These are phyloP conservation scores for Tolypocladium inflatum DNA, from an alignment of 2,329 filamentous ascomycete species.

Conservation along the genomic window DNA sequence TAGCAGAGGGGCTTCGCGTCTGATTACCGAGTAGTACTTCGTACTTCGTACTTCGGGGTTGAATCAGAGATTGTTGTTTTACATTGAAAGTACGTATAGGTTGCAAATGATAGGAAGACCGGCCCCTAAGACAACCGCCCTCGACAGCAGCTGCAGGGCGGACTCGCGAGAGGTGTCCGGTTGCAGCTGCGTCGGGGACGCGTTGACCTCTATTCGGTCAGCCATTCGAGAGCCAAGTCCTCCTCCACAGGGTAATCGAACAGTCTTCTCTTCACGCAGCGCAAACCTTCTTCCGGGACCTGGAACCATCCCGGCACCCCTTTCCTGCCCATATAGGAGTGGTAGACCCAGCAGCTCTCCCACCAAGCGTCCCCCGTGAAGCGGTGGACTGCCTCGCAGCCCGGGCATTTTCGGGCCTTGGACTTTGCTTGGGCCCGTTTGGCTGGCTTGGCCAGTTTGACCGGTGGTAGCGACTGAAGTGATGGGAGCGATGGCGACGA, in stretches of 20 bases:
- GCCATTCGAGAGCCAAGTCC: neutral
- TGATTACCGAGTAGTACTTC: no score
- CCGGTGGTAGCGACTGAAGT: no score
- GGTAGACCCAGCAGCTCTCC: no score
- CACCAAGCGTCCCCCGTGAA: neutral
- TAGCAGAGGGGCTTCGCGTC: no score
- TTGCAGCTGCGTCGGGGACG: neutral
- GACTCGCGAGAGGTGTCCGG: neutral
- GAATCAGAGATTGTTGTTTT: no score
- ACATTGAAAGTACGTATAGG: no score
- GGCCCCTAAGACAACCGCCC: no score
- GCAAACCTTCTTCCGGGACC: neutral
- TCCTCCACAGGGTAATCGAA: neutral
- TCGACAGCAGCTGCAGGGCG: neutral
- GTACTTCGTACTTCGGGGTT: no score
- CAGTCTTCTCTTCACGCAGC: neutral
- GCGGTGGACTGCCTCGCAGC: neutral
- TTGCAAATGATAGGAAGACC: no score
- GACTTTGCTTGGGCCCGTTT: no score
- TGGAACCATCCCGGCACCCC: neutral
- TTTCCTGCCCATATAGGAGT: neutral
- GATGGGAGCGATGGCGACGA: no score
- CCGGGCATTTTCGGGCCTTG: neutral
- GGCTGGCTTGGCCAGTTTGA: no score
- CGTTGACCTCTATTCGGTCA: neutral